These are phyloP conservation scores for Fusarium sp. DNA, from an alignment of 2,329 filamentous ascomycete genomes.

Conservation along the genomic window DNA sequence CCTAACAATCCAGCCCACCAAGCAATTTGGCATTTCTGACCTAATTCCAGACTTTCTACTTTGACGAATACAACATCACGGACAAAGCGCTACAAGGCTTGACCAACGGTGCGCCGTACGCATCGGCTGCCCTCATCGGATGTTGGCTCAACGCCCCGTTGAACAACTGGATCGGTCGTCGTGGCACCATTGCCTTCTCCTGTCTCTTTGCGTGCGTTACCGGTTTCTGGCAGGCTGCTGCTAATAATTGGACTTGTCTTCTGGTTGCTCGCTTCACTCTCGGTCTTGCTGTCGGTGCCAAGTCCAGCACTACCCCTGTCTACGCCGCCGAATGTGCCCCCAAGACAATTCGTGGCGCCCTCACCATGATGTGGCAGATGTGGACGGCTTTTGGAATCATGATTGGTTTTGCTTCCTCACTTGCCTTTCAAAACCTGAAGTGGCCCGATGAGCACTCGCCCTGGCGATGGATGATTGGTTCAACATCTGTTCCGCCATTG, in stretches of 20 bases:
- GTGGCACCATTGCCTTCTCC: conserved; percentile 75
- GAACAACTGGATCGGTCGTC: conserved; percentile 73
- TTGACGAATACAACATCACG: conserved; percentile 53
- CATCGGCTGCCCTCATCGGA: conserved; percentile 63
- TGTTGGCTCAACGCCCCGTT: conserved; percentile 61
- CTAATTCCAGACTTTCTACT: conserved; percentile 53
- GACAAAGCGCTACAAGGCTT: conserved; percentile 61
- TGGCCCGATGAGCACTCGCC: conserved; percentile 57
- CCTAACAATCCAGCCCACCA: neutral
- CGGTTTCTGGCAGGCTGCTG: conserved; percentile 62
- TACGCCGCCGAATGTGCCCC: conserved; percentile 82
- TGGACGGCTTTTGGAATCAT: conserved; percentile 58
- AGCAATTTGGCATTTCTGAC: conserved; percentile 12
- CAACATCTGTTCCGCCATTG: conserved; percentile 69
- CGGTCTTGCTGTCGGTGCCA: conserved; percentile 78
- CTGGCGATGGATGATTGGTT: conserved; percentile 75
- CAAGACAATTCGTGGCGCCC: conserved; percentile 76
- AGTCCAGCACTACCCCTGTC: conserved; percentile 76
- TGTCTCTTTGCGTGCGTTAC: conserved; percentile 67
- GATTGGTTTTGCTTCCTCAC: conserved; percentile 66
- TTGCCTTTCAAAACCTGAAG: conserved; percentile 67
- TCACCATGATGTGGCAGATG: conserved; percentile 83
- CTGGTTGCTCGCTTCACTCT: conserved; percentile 76
- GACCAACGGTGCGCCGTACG: conserved; percentile 68
- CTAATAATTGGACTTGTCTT: conserved; percentile 69